Conservation (phyloP, 495 filamentous ascomycete genomes). For the Penicillium desertorum region DNA sequence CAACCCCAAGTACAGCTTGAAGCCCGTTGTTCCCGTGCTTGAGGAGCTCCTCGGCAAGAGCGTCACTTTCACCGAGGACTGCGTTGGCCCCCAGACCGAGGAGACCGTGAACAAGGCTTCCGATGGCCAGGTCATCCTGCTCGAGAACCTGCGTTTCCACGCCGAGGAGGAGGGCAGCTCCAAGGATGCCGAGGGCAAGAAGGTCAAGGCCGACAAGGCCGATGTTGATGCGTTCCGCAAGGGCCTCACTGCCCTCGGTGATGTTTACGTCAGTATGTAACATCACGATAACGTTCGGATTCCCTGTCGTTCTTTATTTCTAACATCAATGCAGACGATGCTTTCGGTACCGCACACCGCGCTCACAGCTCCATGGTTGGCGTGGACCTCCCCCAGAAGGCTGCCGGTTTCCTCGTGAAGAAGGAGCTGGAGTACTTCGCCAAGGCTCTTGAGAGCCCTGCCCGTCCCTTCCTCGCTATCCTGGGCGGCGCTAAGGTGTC, state of each 20-base stretch:
- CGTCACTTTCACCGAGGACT: constrained; percentile 88
- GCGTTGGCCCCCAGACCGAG: constrained; percentile 86
- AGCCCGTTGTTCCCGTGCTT: constrained; percentile 87
- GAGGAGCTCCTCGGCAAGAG: constrained; percentile 81
- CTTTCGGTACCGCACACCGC: constrained; percentile 97
- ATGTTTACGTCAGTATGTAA: constrained; percentile 90
- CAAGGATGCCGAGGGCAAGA: constrained; percentile 91
- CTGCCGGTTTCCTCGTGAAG: constrained; percentile 97
- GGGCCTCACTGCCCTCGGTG: constrained; percentile 89
- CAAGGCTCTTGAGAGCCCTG: constrained; percentile 87
- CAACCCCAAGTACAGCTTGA: constrained; percentile 90
- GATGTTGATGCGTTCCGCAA: constrained; percentile 92
- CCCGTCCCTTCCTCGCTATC: constrained; percentile 97
- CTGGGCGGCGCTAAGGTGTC: constrained; percentile 97
- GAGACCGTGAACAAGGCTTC: constrained; percentile 80
- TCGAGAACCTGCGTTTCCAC: constrained; percentile 98
- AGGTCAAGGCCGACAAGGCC: constrained; percentile 93
- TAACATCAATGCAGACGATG: constrained; percentile 69
- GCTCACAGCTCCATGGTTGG: constrained; percentile 99
- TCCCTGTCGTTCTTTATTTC: constrained; percentile 1
- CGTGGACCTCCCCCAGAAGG: constrained; percentile 90
- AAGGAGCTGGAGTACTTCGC: constrained; percentile 99
- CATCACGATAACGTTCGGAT: background rate
- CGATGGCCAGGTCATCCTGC: constrained; percentile 80
- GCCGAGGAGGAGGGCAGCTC: constrained; percentile 94